phyloP scores from a whole-genome alignment of 495 filamentous ascomycete species.

The Daldinia childiae region DNA sequence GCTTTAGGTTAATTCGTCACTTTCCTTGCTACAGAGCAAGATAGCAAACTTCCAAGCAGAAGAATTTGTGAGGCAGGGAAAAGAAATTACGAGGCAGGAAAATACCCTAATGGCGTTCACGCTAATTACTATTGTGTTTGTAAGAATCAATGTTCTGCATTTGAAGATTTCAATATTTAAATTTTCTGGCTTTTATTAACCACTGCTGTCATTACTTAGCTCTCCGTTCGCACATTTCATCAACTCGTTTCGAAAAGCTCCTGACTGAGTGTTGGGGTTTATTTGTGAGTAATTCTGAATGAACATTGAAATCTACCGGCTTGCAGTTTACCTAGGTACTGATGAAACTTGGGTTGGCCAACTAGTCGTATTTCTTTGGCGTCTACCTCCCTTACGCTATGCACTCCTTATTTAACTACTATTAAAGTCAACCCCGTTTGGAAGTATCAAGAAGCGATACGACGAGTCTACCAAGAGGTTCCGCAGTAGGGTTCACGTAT shows the following conservation, averaged over 20 bases:
- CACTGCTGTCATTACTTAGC: conserved; percentile 21
- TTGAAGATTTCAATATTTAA: neutral
- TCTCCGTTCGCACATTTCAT: conserved; percentile 16
- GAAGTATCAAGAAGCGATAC: too few relatives aligned
- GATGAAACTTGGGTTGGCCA: too few relatives aligned
- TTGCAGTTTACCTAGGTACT: too few relatives aligned
- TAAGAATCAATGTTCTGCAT: neutral
- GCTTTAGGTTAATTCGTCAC: conserved; percentile 17
- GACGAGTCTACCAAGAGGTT: too few relatives aligned
- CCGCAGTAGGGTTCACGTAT: too few relatives aligned
- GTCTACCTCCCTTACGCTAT: neutral
- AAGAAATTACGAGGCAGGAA: too few relatives aligned
- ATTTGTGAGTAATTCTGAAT: conserved; percentile 6
- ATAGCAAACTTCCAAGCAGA: conserved; percentile 22
- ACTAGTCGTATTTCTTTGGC: too few relatives aligned
- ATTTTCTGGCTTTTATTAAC: conserved; percentile 8
- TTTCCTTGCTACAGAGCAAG: conserved; percentile 19
- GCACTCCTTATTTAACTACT: neutral
- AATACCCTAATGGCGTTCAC: conserved; percentile 26
- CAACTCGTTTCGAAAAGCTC: neutral
- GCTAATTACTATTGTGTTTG: conserved; percentile 8
- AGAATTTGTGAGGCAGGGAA: conserved; percentile 12
- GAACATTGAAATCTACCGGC: too few relatives aligned
- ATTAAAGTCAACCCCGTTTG: too few relatives aligned
- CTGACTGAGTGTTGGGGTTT: conserved; percentile 12